These are phyloP conservation scores for Aspergillus sergii DNA, from an alignment of 2,329 filamentous ascomycete genomes.

Conservation along the genomic window DNA sequence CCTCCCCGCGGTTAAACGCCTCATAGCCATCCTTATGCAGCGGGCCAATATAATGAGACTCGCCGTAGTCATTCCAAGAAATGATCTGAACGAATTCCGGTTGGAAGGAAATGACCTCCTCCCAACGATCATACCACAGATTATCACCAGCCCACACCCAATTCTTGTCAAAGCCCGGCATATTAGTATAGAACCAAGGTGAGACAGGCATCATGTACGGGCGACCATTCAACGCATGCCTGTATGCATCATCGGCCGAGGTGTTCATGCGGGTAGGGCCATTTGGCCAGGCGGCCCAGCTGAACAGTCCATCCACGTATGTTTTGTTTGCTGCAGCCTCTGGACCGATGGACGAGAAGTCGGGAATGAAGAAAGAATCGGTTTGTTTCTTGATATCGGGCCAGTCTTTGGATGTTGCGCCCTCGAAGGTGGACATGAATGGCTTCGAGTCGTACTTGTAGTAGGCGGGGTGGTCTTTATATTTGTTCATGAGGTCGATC, in stretches of 20 bases:
- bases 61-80: conserved; percentile 64
- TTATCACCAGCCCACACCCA: conserved; percentile 64
- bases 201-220: conserved; percentile 57
- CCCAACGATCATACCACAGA: conserved; percentile 63
- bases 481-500: conserved; percentile 26
- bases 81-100: conserved; percentile 59
- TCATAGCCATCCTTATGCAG: conserved; percentile 49
- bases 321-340: conserved; percentile 29
- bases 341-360: conserved; percentile 44
- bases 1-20: conserved; percentile 26
- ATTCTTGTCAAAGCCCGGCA: conserved; percentile 60
- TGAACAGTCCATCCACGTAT: conserved; percentile 42
- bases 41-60: conserved; percentile 61
- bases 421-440: conserved; percentile 49
- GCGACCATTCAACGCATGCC: conserved; percentile 36
- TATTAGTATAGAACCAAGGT: conserved; percentile 60
- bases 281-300: conserved; percentile 49
- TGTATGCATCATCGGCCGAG: conserved; percentile 43
- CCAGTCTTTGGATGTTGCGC: conserved; percentile 50
- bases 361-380: conserved; percentile 50
- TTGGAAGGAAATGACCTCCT: conserved; percentile 51
- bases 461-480: conserved; percentile 26
- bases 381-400: conserved; percentile 42
- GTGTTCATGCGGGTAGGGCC: conserved; percentile 39
- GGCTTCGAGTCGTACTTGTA: conserved; percentile 32